Evolutionary conservation across 2,329 filamentous ascomycete species (phyloP), one percentile per base, ranked within the genome.

Genomic region (Achaetomium macrosporum): DNA sequence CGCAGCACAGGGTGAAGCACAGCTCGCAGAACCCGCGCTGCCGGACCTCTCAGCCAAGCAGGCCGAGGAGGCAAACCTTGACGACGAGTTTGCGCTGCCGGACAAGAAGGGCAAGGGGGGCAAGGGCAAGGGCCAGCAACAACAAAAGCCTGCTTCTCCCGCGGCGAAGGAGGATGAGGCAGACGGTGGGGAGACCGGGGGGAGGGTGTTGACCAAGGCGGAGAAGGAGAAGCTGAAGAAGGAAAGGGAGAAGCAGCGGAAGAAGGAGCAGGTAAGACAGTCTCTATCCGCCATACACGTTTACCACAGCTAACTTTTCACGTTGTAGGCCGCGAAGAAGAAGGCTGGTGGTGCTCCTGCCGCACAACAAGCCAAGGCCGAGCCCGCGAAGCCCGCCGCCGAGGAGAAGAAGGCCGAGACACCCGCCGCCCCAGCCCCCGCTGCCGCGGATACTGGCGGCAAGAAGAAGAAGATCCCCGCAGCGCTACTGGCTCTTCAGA

Each of bases 141-240:
- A 70, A 65, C 73, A 74, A 41, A 39, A 76, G 66, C 12, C 35
- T 13, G 35, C 35, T 15, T 65, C 76, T 68, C 65, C 72, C 72
- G 66, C 70, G 16, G 45, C 44, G 40, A 64, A 68, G 9, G 68
- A 66, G 7, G 75, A 73, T 13, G 73, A 65, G 6, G 77, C 73
- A 20, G 78, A 75, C 6, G 77, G 75, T 2, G 77, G 76, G 11
- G 81, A 70, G 8, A 25, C 25, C 7, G 77, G 76, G 54, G 85
- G 85, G 42, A 81, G 84, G 51, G 78, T 97, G 45, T 84, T 97
- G 74, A 95, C 90, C 37, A 99, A 97, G 81, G 93, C 95, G 54
- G 91, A 99, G 75, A 99, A 99, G 76, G 93, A 99, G 71, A 95
- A 90, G 73, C 79, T 92, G 66, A 97, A 92, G 80, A 99, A 96